Base-by-base conservation (phyloP, 371 early-diverging fungal species). In the Mortierella polycephala region DNA sequence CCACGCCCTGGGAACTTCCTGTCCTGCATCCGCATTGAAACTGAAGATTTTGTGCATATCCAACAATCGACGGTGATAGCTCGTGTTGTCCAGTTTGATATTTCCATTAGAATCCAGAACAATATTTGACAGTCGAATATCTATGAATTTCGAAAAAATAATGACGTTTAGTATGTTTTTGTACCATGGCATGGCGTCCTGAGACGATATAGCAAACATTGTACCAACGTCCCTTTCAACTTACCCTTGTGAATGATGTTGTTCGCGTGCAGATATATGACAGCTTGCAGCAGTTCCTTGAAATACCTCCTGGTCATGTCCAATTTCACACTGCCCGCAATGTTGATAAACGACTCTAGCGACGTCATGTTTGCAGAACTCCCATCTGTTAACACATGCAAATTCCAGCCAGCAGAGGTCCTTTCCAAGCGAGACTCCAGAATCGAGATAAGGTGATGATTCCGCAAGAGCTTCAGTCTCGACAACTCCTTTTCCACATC, bases 211-310 rank as follows among this genome's bases (percentile, higher is more conserved):
- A 20, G 20, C 39, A 18, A 40, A n/a, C 30, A 8, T 8, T n/a
- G 41, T 40, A 6, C 8, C 18, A 55, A 49, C 1, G 18, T n/a
- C 21, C 18, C 39, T 39, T 42, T 21, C 42, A 10, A 44, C 39
- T 44, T 82, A 86, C 89, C 87, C 84, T 87, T 87, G 71, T 90
- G 90, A 20, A 89, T 79, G 62, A 90, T 84, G 8, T 87, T 88
- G 53, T 84, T 87, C 16, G 85, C 55, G 64, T 91, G 90, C 10
- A 91, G 64, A 74, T 87, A 84, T 16, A 82, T 83, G 40, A 91
- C 73, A 7, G 88, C 87, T 75, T 87, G 84, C 20, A 91, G 52
- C 2, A 91, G 75, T 16, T 91, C 89, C 49, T 84, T 85, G 74
- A 88, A 84, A 53, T 90, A 90, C 52, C 87, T 85, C 11, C 85